Conservation (phyloP, 768 basidiomycete genomes). For the Dentipellis sp. region DNA sequence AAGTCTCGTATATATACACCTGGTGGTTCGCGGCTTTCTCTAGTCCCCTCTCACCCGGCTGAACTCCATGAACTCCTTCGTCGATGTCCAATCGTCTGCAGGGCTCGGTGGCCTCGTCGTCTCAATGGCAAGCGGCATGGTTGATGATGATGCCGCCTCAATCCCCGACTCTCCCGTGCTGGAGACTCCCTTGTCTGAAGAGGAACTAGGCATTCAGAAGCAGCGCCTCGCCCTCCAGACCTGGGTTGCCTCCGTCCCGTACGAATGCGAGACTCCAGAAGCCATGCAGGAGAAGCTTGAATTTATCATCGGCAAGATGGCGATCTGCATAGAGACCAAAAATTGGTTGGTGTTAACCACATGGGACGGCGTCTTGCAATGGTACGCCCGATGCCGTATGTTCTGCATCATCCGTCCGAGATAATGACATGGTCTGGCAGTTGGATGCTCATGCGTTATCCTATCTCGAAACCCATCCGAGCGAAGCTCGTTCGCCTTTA, state of each 20-base stretch:
- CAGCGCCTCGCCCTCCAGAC: conserved; percentile 53
- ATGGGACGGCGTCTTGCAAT: conserved; percentile 77
- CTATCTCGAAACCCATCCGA: conserved; percentile 57
- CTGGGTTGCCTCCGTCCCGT: conserved; percentile 63
- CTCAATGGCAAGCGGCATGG: conserved; percentile 29
- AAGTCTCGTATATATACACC: neutral
- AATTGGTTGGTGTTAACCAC: conserved; percentile 67
- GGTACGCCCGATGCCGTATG: conserved; percentile 31
- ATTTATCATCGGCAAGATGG: conserved; percentile 57
- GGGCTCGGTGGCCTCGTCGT: conserved; percentile 4
- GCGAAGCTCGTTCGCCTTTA: conserved; percentile 67
- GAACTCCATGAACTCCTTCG: conserved; percentile 5
- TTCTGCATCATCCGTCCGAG: neutral
- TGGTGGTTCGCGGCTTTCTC: conserved; percentile 10
- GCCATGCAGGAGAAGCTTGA: conserved; percentile 67
- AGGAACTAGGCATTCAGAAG: conserved; percentile 35
- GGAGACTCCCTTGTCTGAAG: conserved; percentile 21
- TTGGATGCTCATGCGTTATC: conserved; percentile 79
- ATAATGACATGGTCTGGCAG: conserved; percentile 24
- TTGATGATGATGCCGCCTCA: conserved; percentile 39
- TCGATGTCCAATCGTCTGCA: conserved; percentile 5
- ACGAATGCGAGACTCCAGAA: conserved; percentile 59
- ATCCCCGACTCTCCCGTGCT: conserved; percentile 33
- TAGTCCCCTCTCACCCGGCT: conserved; percentile 5
- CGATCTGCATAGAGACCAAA: conserved; percentile 61